phyloP scores from a whole-genome alignment of 2,329 filamentous ascomycete genomes.

The Colletotrichum kahawae region DNA sequence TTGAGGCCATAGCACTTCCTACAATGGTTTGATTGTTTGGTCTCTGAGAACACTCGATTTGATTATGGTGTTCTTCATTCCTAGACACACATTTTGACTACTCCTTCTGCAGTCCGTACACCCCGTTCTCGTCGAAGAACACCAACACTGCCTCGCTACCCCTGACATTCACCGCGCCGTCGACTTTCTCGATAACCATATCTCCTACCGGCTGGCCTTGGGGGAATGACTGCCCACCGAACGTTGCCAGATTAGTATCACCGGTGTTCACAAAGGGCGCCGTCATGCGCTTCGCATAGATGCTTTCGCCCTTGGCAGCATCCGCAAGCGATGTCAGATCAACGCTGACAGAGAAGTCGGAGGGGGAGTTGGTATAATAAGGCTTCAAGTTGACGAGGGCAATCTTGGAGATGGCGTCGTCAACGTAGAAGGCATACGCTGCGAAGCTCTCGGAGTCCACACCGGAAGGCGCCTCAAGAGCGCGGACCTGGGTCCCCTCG shows the following conservation, averaged over 20 bases:
- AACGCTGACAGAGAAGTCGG: background rate
- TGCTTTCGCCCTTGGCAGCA: background rate
- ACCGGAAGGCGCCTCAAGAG: background rate
- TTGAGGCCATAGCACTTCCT: too few relatives aligned
- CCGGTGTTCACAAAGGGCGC: slow-evolving; percentile 7
- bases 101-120: background rate
- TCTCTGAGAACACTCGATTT: too few relatives aligned
- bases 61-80: too few relatives aligned
- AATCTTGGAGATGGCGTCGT: background rate
- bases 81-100: too few relatives aligned
- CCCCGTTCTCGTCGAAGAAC: background rate
- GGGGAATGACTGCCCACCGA: slow-evolving; percentile 1
- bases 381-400: slow-evolving; percentile 6
- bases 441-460: background rate
- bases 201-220: background rate
- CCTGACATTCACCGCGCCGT: background rate
- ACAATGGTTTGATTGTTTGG: too few relatives aligned
- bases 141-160: background rate
- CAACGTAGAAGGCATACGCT: background rate
- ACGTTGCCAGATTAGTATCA: background rate
- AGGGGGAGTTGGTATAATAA: slow-evolving; percentile 2
- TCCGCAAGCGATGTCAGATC: background rate
- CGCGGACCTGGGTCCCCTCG: background rate
- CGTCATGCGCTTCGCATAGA: slow-evolving; percentile 1
- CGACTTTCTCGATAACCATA: background rate